These are phyloP conservation scores for Tricholoma bakamatsutake DNA, from an alignment of 768 basidiomycete genomes.

Conservation along the genomic window DNA sequence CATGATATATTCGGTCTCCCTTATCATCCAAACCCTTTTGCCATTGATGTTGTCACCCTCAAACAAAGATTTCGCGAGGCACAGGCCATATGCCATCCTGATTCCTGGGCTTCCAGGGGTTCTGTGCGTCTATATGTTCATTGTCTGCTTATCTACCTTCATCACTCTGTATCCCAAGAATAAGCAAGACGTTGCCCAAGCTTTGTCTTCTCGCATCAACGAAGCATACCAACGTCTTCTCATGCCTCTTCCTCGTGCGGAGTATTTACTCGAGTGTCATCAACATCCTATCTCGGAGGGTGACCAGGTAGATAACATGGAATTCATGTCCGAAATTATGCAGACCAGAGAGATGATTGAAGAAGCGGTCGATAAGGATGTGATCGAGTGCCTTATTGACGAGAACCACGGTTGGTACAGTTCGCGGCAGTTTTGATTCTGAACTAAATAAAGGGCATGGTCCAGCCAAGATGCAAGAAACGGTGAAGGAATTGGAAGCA, in stretches of 20 bases:
- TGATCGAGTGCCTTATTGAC: slow-evolving; percentile 44
- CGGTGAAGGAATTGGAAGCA: slow-evolving; percentile 39
- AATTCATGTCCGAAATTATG: slow-evolving; percentile 73
- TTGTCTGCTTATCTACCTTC: slow-evolving; percentile 1
- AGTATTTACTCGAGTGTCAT: slow-evolving; percentile 72
- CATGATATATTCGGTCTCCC: slow-evolving; percentile 67
- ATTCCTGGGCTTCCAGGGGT: slow-evolving; percentile 70
- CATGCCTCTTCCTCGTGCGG: slow-evolving; percentile 69
- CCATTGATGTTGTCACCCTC: slow-evolving; percentile 53
- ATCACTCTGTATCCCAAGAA: slow-evolving; percentile 28
- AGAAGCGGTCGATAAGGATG: slow-evolving; percentile 41
- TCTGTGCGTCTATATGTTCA: slow-evolving; percentile 34
- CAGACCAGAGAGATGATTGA: slow-evolving; percentile 75
- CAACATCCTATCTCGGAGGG: slow-evolving; percentile 55
- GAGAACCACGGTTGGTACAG: slow-evolving; percentile 46
- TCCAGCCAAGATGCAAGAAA: slow-evolving; percentile 47
- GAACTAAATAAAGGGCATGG: slow-evolving; percentile 1
- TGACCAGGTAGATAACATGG: slow-evolving; percentile 67
- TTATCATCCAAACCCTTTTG: slow-evolving; percentile 61
- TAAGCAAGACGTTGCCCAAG: slow-evolving; percentile 54
- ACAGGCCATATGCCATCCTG: slow-evolving; percentile 81
- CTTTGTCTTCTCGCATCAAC: slow-evolving; percentile 72
- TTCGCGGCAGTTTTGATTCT: not conserved
- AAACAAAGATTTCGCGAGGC: slow-evolving; percentile 63
- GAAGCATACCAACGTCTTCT: slow-evolving; percentile 73